A percentile compares a stretch with the other conserved stretches of the same genome.
Conservation (phyloP, 164 flowering plant genomes). For the Liriodendron chinense region DNA sequence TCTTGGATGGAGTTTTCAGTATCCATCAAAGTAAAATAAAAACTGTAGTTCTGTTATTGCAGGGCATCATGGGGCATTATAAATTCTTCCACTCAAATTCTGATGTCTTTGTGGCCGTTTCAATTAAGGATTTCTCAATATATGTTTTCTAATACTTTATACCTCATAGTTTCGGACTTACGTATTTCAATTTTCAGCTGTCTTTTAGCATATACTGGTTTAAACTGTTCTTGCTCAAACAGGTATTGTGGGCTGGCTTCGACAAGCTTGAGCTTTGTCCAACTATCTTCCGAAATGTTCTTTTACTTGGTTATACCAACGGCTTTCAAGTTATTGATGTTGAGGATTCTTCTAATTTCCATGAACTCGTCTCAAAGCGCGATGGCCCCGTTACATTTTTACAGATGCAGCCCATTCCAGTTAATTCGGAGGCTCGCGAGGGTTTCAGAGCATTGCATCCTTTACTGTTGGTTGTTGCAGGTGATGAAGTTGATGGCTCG, state of each 20-base stretch:
- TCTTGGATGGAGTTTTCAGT: too few relatives aligned
- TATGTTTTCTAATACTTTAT: too few relatives aligned
- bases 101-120: background rate
- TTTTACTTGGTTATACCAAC: conserved; percentile 68
- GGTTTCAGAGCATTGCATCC: conserved; percentile 58
- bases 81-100: background rate
- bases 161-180: background rate
- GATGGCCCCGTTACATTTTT: conserved; percentile 88
- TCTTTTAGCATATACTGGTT: background rate
- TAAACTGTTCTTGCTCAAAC: conserved; percentile 21
- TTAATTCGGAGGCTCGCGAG: conserved; percentile 35
- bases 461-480: conserved; percentile 78
- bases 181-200: background rate
- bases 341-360: conserved; percentile 74
- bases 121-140: background rate
- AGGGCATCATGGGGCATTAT: background rate
- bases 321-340: conserved; percentile 87
- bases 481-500: conserved; percentile 53
- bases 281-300: conserved; percentile 43
- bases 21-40: background rate
- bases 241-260: conserved; percentile 92
- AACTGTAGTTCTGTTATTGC: background rate
- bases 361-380: conserved; percentile 80
- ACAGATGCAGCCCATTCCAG: conserved; percentile 73
- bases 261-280: conserved; percentile 59